phyloP scores from a whole-genome alignment of 805 yeast genomes.

The Metschnikowia reukaufii region DNA sequence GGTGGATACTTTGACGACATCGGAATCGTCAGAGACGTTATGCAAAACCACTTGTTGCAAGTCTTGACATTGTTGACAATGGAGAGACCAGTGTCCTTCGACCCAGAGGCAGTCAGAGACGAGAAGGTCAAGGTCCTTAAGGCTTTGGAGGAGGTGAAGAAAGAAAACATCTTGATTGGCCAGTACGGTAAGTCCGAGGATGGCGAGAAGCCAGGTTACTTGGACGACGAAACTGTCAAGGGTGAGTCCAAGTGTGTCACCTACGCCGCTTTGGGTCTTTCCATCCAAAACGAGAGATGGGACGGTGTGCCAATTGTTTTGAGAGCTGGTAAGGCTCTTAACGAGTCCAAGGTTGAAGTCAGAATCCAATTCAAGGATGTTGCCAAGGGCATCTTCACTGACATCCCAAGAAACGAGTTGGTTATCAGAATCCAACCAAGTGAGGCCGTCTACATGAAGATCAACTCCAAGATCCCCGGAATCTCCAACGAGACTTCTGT shows the following conservation, averaged over 20 bases:
- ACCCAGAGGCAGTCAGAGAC: slow-evolving; percentile 91
- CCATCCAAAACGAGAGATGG: slow-evolving; percentile 93
- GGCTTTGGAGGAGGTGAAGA: slow-evolving; percentile 69
- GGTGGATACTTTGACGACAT: slow-evolving; percentile 96
- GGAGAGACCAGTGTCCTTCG: slow-evolving; percentile 93
- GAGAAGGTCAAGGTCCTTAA: slow-evolving; percentile 93
- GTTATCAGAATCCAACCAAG: slow-evolving; percentile 93
- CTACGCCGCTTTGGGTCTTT: slow-evolving; percentile 78
- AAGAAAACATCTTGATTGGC: slow-evolving; percentile 72
- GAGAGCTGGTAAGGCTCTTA: slow-evolving; percentile 97
- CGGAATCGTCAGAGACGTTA: slow-evolving; percentile 96
- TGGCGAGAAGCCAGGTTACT: slow-evolving; percentile 85
- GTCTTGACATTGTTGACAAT: slow-evolving; percentile 87
- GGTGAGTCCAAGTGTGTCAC: slow-evolving; percentile 85
- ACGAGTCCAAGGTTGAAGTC: slow-evolving; percentile 92
- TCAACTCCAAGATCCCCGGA: slow-evolving; percentile 94
- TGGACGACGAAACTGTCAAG: slow-evolving; percentile 89
- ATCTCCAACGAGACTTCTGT: slow-evolving; percentile 75
- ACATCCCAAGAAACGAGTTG: slow-evolving; percentile 86
- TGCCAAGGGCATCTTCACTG: slow-evolving; percentile 75
- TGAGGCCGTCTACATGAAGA: slow-evolving; percentile 90
- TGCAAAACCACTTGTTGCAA: slow-evolving; percentile 96
- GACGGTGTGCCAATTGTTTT: slow-evolving; percentile 94
- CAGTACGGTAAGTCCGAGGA: slow-evolving; percentile 85
- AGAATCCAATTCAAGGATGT: slow-evolving; percentile 89